Conservation (phyloP, 129 eudicot genomes). For the Erigeron canadensis region DNA sequence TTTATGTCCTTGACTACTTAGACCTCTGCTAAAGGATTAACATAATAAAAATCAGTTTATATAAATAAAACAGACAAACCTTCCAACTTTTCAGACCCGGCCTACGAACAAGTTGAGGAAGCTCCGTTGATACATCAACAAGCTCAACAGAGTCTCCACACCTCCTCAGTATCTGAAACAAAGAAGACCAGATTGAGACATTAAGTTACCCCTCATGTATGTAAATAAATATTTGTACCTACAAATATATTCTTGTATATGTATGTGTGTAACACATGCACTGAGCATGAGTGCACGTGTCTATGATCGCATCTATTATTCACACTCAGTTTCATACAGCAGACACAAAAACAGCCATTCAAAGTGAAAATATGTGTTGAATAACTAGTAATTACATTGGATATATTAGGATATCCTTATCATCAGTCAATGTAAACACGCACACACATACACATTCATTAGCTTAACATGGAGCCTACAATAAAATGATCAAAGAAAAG, state of each 20-base stretch:
- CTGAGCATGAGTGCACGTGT: background rate
- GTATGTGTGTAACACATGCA: background rate
- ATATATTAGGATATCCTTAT: background rate
- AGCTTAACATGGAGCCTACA: background rate
- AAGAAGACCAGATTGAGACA: slow-evolving; percentile 13
- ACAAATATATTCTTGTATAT: too few relatives aligned
- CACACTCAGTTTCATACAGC: background rate
- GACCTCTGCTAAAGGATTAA: too few relatives aligned
- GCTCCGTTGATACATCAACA: slow-evolving; percentile 83
- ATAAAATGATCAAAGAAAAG: background rate
- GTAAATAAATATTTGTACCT: background rate
- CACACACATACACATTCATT: background rate
- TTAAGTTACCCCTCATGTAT: background rate
- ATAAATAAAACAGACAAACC: slow-evolving; percentile 47
- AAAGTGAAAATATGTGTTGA: too few relatives aligned
- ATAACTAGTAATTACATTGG: background rate
- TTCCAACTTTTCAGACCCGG: slow-evolving; percentile 98
- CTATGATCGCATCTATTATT: background rate
- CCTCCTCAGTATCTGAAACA: slow-evolving; percentile 69
- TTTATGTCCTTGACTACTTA: too few relatives aligned
- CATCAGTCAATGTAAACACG: background rate
- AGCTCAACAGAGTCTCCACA: slow-evolving; percentile 85
- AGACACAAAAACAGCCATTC: background rate
- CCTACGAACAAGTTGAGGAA: slow-evolving; percentile 85
- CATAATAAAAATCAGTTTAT: too few relatives aligned